These are phyloP conservation scores for Pichia cephalocereana DNA, from an alignment of 805 yeast genomes.

Conservation along the genomic window DNA sequence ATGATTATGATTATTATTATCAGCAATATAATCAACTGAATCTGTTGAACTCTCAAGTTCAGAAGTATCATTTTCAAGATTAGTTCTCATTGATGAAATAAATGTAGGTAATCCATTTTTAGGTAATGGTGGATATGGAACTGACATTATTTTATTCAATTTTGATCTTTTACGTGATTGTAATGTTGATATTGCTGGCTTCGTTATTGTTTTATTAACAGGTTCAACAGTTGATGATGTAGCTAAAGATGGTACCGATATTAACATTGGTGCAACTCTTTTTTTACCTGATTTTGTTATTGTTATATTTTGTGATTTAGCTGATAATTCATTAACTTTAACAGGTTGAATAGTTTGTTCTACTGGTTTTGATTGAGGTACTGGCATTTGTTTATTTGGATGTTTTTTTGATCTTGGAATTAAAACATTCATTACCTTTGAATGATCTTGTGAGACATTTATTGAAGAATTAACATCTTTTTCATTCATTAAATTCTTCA, in stretches of 20 bases:
- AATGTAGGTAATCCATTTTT: slow-evolving; percentile 55
- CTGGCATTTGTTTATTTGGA: slow-evolving; percentile 21
- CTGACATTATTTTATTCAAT: slow-evolving; percentile 27
- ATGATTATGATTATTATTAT: slow-evolving; percentile 12
- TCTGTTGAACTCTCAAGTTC: slow-evolving; percentile 29
- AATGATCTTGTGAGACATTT: background rate
- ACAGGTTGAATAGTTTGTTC: background rate
- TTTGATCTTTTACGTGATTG: slow-evolving; percentile 21
- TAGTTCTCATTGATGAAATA: slow-evolving; percentile 47
- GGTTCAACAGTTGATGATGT: background rate
- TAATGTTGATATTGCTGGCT: slow-evolving; percentile 1
- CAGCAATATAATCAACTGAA: slow-evolving; percentile 37
- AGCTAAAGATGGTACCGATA: slow-evolving; percentile 32
- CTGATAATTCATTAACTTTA: slow-evolving; percentile 11
- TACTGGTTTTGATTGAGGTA: background rate
- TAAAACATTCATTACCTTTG: slow-evolving; percentile 17
- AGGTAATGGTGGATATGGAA: slow-evolving; percentile 45
- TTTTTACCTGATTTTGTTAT: slow-evolving; percentile 70
- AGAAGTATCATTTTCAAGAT: slow-evolving; percentile 23
- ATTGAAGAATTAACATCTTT: background rate
- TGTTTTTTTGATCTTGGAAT: slow-evolving; percentile 25
- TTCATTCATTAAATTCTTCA: slow-evolving; percentile 35
- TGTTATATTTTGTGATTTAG: slow-evolving; percentile 38
- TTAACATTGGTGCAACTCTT: slow-evolving; percentile 61
- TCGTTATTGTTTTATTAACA: background rate